phyloP scores from a whole-genome alignment of 371 early-diverging fungal species.

The Rhizomucor pusillus region DNA sequence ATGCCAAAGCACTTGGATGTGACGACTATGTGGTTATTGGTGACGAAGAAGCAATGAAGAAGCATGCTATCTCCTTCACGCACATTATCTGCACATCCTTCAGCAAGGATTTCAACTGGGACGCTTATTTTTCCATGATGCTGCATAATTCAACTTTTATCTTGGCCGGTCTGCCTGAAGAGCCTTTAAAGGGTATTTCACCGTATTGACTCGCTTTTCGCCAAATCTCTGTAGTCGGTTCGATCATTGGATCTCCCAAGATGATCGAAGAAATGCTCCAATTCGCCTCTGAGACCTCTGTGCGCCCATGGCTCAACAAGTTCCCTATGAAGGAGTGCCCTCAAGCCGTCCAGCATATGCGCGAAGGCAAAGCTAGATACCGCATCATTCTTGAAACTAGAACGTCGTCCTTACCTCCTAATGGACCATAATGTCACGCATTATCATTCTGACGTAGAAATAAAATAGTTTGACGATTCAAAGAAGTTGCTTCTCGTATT shows the following conservation, averaged over 20 bases:
- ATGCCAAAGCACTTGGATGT: conserved; percentile 30
- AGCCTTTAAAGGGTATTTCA: conserved; percentile 28
- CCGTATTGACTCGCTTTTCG: conserved; percentile 28
- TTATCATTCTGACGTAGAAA: too few species aligned
- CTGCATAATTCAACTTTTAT: conserved; percentile 45
- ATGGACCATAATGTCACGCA: too few species aligned
- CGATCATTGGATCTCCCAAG: conserved; percentile 63
- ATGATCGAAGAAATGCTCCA: conserved; percentile 63
- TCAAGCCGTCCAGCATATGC: conserved; percentile 53
- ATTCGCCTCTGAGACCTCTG: conserved; percentile 59
- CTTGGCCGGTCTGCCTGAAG: conserved; percentile 59
- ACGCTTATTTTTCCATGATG: conserved; percentile 34
- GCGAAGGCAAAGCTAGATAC: conserved; percentile 64
- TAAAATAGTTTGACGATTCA: too few species aligned
- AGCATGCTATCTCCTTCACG: conserved; percentile 7
- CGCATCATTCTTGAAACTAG: conserved; percentile 61
- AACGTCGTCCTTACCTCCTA: too few species aligned
- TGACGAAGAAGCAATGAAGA: conserved; percentile 12
- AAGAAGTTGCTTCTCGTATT: too few species aligned
- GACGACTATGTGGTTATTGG: conserved; percentile 25
- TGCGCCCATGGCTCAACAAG: conserved; percentile 66
- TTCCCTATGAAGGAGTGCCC: conserved; percentile 59
- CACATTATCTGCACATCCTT: conserved; percentile 39
- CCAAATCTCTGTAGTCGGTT: conserved; percentile 58
- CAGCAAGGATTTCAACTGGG: conserved; percentile 38